A percentile compares a stretch with the other conserved stretches of the same genome.
Conservation (phyloP, 768 basidiomycete species). For the Tricholoma sp. region DNA sequence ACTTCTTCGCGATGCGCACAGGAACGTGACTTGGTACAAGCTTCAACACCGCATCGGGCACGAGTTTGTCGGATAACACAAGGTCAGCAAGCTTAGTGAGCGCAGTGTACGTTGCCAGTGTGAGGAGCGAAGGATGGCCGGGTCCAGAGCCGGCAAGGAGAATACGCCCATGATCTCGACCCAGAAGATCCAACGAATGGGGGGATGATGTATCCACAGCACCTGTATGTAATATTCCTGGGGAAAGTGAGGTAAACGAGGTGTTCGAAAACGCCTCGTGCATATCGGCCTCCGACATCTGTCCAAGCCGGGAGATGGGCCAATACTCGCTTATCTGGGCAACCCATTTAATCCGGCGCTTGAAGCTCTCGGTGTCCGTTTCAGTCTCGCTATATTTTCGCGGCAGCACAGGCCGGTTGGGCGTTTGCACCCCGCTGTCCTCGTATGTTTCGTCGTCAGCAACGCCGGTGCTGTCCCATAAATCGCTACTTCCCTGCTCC, state of each 20-base stretch:
- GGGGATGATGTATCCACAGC: slow-evolving; percentile 15
- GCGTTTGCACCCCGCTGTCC: slow-evolving; percentile 50
- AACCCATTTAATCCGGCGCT: slow-evolving; percentile 85
- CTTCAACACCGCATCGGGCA: slow-evolving; percentile 80
- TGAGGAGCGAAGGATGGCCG: slow-evolving; percentile 90
- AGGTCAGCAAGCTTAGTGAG: slow-evolving; percentile 79
- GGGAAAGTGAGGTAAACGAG: slow-evolving; percentile 20
- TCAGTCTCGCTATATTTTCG: slow-evolving; percentile 37
- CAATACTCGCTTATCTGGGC: slow-evolving; percentile 97
- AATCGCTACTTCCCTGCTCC: slow-evolving; percentile 15
- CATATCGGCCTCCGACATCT: slow-evolving; percentile 67
- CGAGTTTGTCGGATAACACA: slow-evolving; percentile 94
- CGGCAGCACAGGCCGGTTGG: slow-evolving; percentile 65
- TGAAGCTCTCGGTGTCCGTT: slow-evolving; percentile 40
- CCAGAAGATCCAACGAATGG: slow-evolving; percentile 30
- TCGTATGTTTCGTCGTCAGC: slow-evolving; percentile 41
- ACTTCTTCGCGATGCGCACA: slow-evolving; percentile 91
- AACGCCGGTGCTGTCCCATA: neutral
- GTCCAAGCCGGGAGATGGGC: slow-evolving; percentile 73
- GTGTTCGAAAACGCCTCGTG: slow-evolving; percentile 50
- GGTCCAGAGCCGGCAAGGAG: slow-evolving; percentile 92
- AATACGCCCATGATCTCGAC: slow-evolving; percentile 55
- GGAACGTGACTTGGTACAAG: slow-evolving; percentile 71
- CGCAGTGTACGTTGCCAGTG: slow-evolving; percentile 76
- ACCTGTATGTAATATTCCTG: neutral